Evolutionary conservation across 176 grass and related monocot genomes (phyloP).

Genomic region (Lolium multiflorum): DNA sequence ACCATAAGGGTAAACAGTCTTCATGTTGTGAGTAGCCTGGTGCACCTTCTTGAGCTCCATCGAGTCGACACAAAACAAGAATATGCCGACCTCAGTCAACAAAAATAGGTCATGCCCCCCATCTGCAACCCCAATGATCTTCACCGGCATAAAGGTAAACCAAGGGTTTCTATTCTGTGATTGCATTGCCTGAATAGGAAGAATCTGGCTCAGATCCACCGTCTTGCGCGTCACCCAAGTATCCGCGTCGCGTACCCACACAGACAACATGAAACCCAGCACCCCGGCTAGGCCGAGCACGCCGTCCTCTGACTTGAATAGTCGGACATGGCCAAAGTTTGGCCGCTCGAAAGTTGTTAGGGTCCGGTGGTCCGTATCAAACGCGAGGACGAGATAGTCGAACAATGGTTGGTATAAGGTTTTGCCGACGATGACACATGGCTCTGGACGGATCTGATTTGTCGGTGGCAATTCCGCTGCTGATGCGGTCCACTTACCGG

Average conservation of each 20-base stretch:
- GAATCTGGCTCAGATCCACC: not conserved
- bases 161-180: not conserved
- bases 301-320: conserved; percentile 11
- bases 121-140: not conserved
- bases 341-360: not conserved
- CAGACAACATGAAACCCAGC: conserved; percentile 29
- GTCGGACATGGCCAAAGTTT: conserved; percentile 24
- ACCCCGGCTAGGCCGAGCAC: conserved; percentile 37
- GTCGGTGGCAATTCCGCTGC: no score
- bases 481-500: not conserved
- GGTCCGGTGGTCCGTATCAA: not conserved
- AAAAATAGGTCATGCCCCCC: not conserved
- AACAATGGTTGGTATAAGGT: not conserved
- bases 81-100: not conserved
- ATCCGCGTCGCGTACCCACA: not conserved
- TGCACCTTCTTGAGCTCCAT: not conserved
- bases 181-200: not conserved
- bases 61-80: not conserved
- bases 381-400: not conserved
- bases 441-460: not conserved
- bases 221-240: not conserved
- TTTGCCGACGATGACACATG: not conserved
- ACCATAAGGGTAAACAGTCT: not conserved
- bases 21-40: not conserved
- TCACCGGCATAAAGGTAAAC: not conserved